These are phyloP conservation scores for Gnaphalium uliginosum DNA, from an alignment of 129 eudicot species.

Conservation along the genomic window DNA sequence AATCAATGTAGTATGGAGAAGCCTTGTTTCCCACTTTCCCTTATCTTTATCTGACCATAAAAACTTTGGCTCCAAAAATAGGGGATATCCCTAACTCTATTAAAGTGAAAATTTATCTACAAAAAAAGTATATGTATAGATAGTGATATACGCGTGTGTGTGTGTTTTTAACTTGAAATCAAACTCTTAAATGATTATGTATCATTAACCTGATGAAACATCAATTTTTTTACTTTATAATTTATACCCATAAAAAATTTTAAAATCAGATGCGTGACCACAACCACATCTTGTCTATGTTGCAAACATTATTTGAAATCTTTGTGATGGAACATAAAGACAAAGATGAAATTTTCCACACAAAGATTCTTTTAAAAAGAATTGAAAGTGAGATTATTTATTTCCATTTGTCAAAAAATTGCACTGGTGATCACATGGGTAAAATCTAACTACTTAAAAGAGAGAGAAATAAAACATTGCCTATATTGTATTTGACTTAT, in stretches of 20 bases:
- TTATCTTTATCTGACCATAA: slow-evolving; percentile 47
- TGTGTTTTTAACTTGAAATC: slow-evolving; percentile 30
- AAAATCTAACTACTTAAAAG: slow-evolving; percentile 1
- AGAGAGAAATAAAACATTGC: not conserved
- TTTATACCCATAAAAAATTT: slow-evolving; percentile 32
- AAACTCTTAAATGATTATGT: slow-evolving; percentile 43
- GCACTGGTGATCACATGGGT: not conserved
- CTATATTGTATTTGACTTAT: not conserved
- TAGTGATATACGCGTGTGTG: not conserved
- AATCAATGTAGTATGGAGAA: slow-evolving; percentile 31
- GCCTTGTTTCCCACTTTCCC: slow-evolving; percentile 30
- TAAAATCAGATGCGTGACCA: slow-evolving; percentile 33
- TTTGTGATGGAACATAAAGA: slow-evolving; percentile 40
- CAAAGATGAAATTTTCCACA: slow-evolving; percentile 13
- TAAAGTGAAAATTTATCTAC: slow-evolving; percentile 26
- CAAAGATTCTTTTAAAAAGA: slow-evolving; percentile 21
- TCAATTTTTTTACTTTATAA: slow-evolving; percentile 13
- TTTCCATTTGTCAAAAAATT: not conserved
- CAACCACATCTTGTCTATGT: slow-evolving; percentile 23
- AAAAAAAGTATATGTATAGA: not conserved
- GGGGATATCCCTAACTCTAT: slow-evolving; percentile 22
- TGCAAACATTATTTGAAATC: slow-evolving; percentile 18
- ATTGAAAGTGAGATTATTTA: slow-evolving; percentile 3
- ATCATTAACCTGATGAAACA: slow-evolving; percentile 34
- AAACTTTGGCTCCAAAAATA: slow-evolving; percentile 36